Evolutionary conservation across 1,284 basidiomycete species (phyloP).

Genomic region (Apiotrichum veenhuisii): DNA sequence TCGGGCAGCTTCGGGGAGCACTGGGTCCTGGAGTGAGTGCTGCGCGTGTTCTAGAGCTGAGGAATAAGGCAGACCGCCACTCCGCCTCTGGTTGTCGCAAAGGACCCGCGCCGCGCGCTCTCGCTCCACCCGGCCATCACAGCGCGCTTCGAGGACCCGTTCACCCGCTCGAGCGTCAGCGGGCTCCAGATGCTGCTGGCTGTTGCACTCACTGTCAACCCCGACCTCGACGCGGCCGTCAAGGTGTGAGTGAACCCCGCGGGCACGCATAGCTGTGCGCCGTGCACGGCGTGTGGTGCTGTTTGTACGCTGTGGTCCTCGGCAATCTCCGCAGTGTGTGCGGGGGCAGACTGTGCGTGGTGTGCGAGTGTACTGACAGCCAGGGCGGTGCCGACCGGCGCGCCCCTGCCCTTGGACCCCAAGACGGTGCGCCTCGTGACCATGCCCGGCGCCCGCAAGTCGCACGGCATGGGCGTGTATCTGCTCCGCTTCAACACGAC

Average conservation of each 20-base stretch:
- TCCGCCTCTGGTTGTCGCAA: neutral
- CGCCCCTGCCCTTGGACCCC: neutral
- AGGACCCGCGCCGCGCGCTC: neutral
- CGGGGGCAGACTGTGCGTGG: no score
- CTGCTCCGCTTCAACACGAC: neutral
- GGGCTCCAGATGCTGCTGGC: neutral
- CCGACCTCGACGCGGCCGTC: neutral
- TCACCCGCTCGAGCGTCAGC: neutral
- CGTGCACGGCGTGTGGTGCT: no score
- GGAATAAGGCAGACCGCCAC: neutral
- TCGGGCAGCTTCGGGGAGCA: neutral
- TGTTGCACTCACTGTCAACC: neutral
- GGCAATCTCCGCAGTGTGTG: no score
- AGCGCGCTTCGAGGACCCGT: neutral
- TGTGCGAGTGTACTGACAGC: neutral
- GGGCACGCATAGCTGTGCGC: no score
- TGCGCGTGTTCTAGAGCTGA: neutral
- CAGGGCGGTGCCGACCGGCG: neutral
- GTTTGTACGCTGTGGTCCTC: no score
- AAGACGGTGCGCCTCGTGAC: neutral
- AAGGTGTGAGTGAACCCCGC: neutral
- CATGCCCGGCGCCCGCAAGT: neutral
- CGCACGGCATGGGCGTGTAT: neutral
- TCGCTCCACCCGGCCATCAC: neutral
- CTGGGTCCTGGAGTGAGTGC: neutral